Conservation (phyloP, 305 asterid species). For the Fraxinus angustifolia region DNA sequence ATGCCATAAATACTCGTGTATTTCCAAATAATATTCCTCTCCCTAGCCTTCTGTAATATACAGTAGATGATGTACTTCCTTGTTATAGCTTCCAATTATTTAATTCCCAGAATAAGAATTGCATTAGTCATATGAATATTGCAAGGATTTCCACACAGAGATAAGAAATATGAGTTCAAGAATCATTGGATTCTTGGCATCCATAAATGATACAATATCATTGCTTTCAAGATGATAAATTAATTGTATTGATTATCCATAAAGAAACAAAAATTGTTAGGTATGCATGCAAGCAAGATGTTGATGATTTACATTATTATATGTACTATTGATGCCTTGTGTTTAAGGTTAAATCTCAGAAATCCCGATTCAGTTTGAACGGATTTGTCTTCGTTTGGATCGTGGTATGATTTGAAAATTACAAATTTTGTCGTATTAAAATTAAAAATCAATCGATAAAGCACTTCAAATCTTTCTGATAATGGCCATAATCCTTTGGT, state of each 20-base stretch:
- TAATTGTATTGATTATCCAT: not conserved
- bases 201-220: not conserved
- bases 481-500: not conserved
- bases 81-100: no score
- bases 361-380: not conserved
- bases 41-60: not conserved
- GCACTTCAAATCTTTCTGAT: not conserved
- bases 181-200: not conserved
- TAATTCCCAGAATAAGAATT: no score
- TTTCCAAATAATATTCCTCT: not conserved
- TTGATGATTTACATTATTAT: not conserved
- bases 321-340: not conserved
- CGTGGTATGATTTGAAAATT: not conserved
- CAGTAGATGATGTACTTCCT: not conserved
- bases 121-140: not conserved
- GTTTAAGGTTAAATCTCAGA: not conserved
- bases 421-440: not conserved
- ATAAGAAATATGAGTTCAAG: not conserved
- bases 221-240: not conserved
- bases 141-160: not conserved
- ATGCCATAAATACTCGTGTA: no score
- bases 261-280: not conserved
- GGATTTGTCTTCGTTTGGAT: not conserved
- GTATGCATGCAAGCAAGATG: not conserved
- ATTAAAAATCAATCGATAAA: not conserved